phyloP scores from a whole-genome alignment of 2,329 filamentous ascomycete species.

The Lecanicillium sp. region DNA sequence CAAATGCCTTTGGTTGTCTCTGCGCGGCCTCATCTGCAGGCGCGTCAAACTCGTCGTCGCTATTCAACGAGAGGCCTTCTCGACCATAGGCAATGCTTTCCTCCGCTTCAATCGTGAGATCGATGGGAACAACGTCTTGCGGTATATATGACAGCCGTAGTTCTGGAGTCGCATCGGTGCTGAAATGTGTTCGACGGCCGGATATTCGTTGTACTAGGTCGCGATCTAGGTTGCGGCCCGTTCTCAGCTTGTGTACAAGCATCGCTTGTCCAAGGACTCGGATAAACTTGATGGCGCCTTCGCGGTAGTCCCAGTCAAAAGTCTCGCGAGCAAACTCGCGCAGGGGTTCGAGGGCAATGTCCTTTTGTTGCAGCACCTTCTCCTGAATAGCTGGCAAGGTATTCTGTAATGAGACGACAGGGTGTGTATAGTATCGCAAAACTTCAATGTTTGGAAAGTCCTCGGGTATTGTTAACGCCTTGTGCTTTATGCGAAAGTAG shows the following conservation, averaged over 20 bases:
- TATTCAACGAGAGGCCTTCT: constrained; percentile 51
- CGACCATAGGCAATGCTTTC: constrained; percentile 44
- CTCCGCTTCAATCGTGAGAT: constrained; percentile 65
- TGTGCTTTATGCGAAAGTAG: constrained; percentile 71
- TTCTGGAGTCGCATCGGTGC: constrained; percentile 69
- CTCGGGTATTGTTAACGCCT: constrained; percentile 65
- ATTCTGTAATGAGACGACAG: constrained; percentile 66
- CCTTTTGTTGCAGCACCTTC: constrained; percentile 10
- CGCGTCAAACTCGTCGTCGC: constrained; percentile 56
- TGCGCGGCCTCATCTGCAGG: constrained; percentile 18
- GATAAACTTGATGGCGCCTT: constrained; percentile 79
- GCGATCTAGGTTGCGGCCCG: constrained; percentile 20
- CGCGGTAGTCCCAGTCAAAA: constrained; percentile 77
- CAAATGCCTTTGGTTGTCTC: constrained; percentile 40
- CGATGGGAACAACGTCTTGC: constrained; percentile 66
- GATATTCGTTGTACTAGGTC: constrained; percentile 59
- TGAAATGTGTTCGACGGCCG: constrained; percentile 59
- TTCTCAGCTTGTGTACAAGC: constrained; percentile 50
- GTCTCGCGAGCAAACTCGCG: constrained; percentile 69
- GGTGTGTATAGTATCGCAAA: constrained; percentile 80
- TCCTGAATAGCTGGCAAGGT: constrained; percentile 17
- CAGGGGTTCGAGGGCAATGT: constrained; percentile 40
- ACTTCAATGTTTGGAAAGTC: constrained; percentile 75
- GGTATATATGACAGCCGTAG: constrained; percentile 74
- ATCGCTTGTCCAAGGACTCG: constrained; percentile 71